Evolutionary conservation across 2,329 filamentous ascomycete genomes (phyloP), one percentile per base, ranked within the genome.

Genomic region (Ilyonectria mors-panacis): DNA sequence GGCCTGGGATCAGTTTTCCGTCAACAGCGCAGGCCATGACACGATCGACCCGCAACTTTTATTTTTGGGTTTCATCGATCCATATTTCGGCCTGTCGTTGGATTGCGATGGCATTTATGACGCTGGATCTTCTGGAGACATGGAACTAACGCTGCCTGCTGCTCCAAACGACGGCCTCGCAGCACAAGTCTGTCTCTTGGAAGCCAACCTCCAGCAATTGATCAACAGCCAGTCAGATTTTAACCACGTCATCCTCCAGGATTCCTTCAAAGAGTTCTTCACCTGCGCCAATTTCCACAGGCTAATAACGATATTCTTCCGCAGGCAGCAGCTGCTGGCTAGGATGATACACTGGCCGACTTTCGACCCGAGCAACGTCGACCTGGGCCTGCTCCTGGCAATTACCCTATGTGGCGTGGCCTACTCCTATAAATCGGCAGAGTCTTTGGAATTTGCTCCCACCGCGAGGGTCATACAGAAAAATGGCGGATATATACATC

Each of bases 401-500:
- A 26, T 60, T 10, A 21, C 21, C 1, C 23, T 60, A n/a, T 42
- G 28, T 30, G 57, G 57, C 10, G 15, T n/a, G 2, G 19, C 57
- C 12, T 60, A 60, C 15, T 17, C 26, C 4, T n/a, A 51, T 28
- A 42, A 28, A 7, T 26, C 26, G 4, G 9, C 28, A 28, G n/a
- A 5, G 17, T 5, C 21, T 6, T 26, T 26, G 26, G 26, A 26
- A 19, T 13, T 6, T 21, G 17, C 28, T 13, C 10, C 2, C 9
- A 19, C 42, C 15, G 10, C 35, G 3, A 8, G 1, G n/a, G 19
- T 3, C 12, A 7, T 60, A 4, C 47, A 39, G 6, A 65, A 67
- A 67, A 10, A 5, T 73, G 1, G 50, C 67, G 2, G 71, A 72
- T 9, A 69, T 42, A 6, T 73, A 66, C 10, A 51, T 72, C 4